Evolutionary conservation across 139 green algal species (phyloP).

Genomic region (Volvox africanus): DNA sequence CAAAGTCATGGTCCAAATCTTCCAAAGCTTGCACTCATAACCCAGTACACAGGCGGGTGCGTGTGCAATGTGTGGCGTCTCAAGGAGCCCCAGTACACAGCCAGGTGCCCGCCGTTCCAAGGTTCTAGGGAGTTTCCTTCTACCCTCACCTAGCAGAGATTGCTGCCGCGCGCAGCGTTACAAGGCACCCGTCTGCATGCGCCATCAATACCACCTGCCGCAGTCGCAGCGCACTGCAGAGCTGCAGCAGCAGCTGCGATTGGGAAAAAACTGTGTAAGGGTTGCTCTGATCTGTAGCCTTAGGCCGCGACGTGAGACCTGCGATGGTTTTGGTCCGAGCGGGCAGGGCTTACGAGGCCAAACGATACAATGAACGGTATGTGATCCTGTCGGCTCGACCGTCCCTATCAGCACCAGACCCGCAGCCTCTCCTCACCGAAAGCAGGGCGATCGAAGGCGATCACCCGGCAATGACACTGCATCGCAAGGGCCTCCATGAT

Average conservation of each 20-base stretch:
- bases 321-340: neutral
- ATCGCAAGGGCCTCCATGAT: conserved; percentile 80
- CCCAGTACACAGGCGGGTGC: no score
- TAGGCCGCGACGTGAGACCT: conserved; percentile 65
- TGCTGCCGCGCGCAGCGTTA: conserved; percentile 71
- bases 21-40: no score
- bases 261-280: conserved; percentile 71
- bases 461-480: conserved; percentile 60
- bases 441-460: conserved; percentile 56
- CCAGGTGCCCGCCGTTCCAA: no score
- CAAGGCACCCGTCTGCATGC: conserved; percentile 79
- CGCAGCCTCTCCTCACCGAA: conserved; percentile 42
- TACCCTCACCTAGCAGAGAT: conserved; percentile 38
- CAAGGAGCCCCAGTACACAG: no score
- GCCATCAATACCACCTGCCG: conserved; percentile 67
- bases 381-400: no score
- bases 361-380: no score
- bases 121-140: no score
- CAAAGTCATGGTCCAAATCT: no score
- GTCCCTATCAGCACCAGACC: no score
- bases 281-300: neutral
- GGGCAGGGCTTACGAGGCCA: no score
- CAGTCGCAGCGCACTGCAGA: conserved; percentile 67
- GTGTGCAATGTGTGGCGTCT: no score
- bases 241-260: conserved; percentile 69